Evolutionary conservation across 176 grass and related monocot species (phyloP).

Genomic region (Tillandsia fasciculata): DNA sequence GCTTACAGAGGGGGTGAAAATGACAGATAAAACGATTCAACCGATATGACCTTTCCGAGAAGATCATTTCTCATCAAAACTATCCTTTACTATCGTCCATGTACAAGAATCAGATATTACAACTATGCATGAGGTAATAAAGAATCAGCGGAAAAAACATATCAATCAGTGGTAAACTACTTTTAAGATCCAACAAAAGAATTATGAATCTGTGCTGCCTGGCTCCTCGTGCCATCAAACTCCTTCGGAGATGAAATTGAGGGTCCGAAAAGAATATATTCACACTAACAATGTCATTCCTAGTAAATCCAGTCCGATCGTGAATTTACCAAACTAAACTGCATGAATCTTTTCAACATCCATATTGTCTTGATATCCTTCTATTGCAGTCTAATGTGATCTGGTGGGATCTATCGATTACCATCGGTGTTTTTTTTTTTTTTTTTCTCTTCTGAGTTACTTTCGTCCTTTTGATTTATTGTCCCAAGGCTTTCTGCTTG

Average conservation of each 20-base stretch:
- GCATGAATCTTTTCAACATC: neutral
- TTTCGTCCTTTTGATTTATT: slow-evolving; percentile 23
- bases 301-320: neutral
- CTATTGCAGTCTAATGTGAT: too few relatives aligned
- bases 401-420: too few relatives aligned
- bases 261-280: slow-evolving; percentile 28
- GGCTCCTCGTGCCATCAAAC: slow-evolving; percentile 20
- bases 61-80: slow-evolving; percentile 20
- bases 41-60: neutral
- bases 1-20: too few relatives aligned
- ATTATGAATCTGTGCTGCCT: slow-evolving; percentile 4
- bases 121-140: neutral
- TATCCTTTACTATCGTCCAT: slow-evolving; percentile 30
- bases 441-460: neutral
- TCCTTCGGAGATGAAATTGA: slow-evolving; percentile 29
- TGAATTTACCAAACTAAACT: slow-evolving; percentile 16
- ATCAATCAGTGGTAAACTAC: slow-evolving; percentile 16
- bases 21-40: too few relatives aligned
- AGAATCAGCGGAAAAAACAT: slow-evolving; percentile 10
- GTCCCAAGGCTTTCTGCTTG: slow-evolving; percentile 86
- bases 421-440: neutral
- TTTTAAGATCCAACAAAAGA: neutral
- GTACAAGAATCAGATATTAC: neutral
- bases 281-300: slow-evolving; percentile 18
- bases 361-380: neutral